phyloP scores from a whole-genome alignment of 768 basidiomycete genomes.

The Boletus speciosus region DNA sequence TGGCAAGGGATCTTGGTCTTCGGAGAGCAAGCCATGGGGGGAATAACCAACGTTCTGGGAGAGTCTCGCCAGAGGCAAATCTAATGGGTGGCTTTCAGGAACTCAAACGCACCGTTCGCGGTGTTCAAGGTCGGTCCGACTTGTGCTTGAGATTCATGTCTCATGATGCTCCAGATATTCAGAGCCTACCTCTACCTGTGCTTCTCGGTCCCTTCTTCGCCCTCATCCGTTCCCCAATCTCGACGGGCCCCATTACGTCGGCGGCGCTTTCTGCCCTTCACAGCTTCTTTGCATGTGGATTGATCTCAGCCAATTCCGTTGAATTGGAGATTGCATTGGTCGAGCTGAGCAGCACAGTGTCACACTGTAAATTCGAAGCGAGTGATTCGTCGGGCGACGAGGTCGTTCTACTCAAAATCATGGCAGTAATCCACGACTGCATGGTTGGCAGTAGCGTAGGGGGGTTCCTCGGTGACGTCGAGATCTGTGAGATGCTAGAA shows the following conservation, averaged over 20 bases:
- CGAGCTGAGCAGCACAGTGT: constrained; percentile 84
- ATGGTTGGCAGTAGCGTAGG: constrained; percentile 66
- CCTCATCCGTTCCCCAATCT: constrained; percentile 88
- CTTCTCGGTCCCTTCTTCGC: constrained; percentile 88
- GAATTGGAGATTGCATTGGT: constrained; percentile 65
- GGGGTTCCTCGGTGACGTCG: constrained; percentile 78
- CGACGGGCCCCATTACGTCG: constrained; percentile 97
- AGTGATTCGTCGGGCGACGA: constrained; percentile 98
- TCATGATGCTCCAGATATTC: constrained; percentile 51
- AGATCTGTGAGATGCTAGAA: constrained; percentile 97
- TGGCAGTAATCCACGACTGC: constrained; percentile 84
- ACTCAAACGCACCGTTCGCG: constrained; percentile 70
- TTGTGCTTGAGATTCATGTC: constrained; percentile 7
- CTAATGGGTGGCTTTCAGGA: constrained; percentile 89
- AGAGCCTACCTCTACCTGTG: constrained; percentile 51
- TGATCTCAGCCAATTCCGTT: constrained; percentile 58
- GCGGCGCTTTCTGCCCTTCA: constrained; percentile 85
- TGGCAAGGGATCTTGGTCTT: constrained; percentile 74
- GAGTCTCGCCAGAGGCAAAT: constrained; percentile 69
- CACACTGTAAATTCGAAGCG: constrained; percentile 97
- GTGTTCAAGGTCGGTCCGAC: constrained; percentile 53
- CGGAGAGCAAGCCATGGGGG: constrained; percentile 54
- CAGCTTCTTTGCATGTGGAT: constrained; percentile 76
- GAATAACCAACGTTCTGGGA: constrained; percentile 41
- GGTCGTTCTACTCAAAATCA: constrained; percentile 87